Evolutionary conservation across 2,329 filamentous ascomycete genomes (phyloP).

Genomic region (Aureobasidium lini): DNA sequence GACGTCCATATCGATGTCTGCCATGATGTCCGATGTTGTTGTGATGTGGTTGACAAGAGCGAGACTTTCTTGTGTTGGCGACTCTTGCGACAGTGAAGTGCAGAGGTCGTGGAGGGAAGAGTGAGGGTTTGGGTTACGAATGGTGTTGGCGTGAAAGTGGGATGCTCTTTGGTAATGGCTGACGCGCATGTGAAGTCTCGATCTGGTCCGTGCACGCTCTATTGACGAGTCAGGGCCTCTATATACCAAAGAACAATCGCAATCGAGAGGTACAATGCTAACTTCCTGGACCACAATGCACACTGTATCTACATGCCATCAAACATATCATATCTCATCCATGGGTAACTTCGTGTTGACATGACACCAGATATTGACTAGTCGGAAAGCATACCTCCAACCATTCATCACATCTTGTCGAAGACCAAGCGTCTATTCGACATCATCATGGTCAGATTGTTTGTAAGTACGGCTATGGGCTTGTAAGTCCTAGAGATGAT

Average conservation of each 20-base stretch:
- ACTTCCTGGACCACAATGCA: neutral
- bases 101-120: neutral
- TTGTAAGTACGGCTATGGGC: neutral
- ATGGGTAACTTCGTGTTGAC: too few species aligned
- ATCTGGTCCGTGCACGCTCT: neutral
- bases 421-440: neutral
- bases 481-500: neutral
- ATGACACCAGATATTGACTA: too few species aligned
- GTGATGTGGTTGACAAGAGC: neutral
- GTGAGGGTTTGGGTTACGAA: neutral
- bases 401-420: neutral
- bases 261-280: neutral
- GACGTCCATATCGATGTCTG: constrained; percentile 27
- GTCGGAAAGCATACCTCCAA: too few species aligned
- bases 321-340: too few species aligned
- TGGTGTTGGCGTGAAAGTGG: neutral
- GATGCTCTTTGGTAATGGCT: neutral
- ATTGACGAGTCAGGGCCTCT: neutral
- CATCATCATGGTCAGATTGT: neutral
- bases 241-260: neutral
- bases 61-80: neutral
- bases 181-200: constrained; percentile 10
- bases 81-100: constrained; percentile 10
- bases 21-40: constrained; percentile 17
- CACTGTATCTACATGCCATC: too few species aligned